Evolutionary conservation across 805 yeast genomes (phyloP).

Genomic region (Barnettozyma sucrosica): DNA sequence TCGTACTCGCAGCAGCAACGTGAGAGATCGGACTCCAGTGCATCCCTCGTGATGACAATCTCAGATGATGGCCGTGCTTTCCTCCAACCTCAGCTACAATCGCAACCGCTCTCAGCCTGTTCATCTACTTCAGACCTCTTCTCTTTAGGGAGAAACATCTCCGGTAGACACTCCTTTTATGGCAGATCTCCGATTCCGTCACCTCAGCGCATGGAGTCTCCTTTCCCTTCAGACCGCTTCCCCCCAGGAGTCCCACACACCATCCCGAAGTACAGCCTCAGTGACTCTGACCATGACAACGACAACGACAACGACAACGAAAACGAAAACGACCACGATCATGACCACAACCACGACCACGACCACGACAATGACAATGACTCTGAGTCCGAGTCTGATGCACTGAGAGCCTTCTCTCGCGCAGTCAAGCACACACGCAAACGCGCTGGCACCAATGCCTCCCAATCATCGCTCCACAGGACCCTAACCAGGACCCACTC

Average conservation of each 20-base stretch:
- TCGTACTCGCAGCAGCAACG: conserved; percentile 2
- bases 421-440: conserved; percentile 19
- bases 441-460: conserved; percentile 24
- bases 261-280: conserved; percentile 9
- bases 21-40: conserved; percentile 13
- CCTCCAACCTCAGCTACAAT: conserved; percentile 10
- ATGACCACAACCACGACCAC: too few species aligned
- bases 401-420: conserved; percentile 22
- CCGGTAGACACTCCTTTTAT: conserved; percentile 10
- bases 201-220: conserved; percentile 21
- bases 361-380: conserved; percentile 7
- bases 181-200: conserved; percentile 23
- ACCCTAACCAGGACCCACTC: conserved; percentile 20
- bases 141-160: conserved; percentile 12
- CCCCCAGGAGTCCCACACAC: conserved; percentile 3
- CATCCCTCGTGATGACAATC: conserved; percentile 17
- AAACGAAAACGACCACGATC: too few species aligned
- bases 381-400: conserved; percentile 13
- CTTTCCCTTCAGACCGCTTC: conserved; percentile 10
- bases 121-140: conserved; percentile 22
- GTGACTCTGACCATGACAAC: conserved; percentile 9
- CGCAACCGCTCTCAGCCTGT: conserved; percentile 19
- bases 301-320: conserved; percentile 8
- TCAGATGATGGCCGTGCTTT: conserved; percentile 20
- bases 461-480: conserved; percentile 12